These are phyloP conservation scores for Hysterangium stoloniferum DNA, from an alignment of 768 basidiomycete genomes.

Conservation along the genomic window DNA sequence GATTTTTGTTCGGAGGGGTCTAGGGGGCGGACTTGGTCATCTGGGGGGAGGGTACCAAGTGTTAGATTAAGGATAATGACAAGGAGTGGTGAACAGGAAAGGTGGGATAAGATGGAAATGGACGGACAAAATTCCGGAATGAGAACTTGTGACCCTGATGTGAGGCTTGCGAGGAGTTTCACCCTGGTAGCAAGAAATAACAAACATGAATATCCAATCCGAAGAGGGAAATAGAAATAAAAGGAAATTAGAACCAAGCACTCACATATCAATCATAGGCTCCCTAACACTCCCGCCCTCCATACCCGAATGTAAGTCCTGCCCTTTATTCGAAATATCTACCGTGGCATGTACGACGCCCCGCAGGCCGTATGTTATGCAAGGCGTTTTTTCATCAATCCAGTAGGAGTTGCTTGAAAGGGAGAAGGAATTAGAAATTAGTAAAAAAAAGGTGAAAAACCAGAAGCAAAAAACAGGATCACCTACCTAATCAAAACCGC, in stretches of 20 bases:
- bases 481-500: slow-evolving; percentile 68
- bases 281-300: slow-evolving; percentile 85
- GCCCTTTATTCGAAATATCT: slow-evolving; percentile 59
- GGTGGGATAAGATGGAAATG: not conserved
- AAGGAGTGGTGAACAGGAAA: no score
- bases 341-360: slow-evolving; percentile 88
- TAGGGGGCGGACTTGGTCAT: slow-evolving; percentile 67
- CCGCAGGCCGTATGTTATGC: slow-evolving; percentile 90
- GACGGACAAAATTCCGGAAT: slow-evolving; percentile 80
- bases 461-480: slow-evolving; percentile 86
- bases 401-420: slow-evolving; percentile 84
- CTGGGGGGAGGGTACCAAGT: slow-evolving; percentile 30
- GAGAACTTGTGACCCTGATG: slow-evolving; percentile 48
- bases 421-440: not conserved
- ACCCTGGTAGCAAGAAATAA: slow-evolving; percentile 50
- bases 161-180: slow-evolving; percentile 64
- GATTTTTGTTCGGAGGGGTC: slow-evolving; percentile 58
- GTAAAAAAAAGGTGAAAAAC: slow-evolving; percentile 26
- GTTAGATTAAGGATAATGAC: not conserved
- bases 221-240: not conserved
- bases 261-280: slow-evolving; percentile 93
- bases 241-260: no score
- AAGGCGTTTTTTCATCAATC: slow-evolving; percentile 88
- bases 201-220: not conserved
- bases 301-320: slow-evolving; percentile 89